Evolutionary conservation across 129 eudicot genomes (phyloP).

Genomic region (Saussurea involucrata): DNA sequence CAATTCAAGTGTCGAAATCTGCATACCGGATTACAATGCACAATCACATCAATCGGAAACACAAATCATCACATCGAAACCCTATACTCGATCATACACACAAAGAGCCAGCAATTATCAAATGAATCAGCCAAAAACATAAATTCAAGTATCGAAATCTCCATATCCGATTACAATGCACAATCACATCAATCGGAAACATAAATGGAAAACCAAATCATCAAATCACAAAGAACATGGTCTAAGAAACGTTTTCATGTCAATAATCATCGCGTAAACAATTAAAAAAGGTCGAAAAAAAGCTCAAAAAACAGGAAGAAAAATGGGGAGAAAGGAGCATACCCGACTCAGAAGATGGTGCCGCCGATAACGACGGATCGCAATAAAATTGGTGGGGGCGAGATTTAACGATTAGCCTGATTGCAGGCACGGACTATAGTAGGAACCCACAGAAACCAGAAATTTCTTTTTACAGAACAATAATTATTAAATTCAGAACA

Average conservation of each 20-base stretch:
- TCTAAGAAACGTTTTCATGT: constrained; percentile 1
- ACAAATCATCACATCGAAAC: constrained; percentile 7
- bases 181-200: constrained; percentile 5
- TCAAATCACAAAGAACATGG: constrained; percentile 9
- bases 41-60: too few species aligned
- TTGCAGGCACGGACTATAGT: not conserved
- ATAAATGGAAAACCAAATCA: constrained; percentile 7
- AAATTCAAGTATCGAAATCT: not conserved
- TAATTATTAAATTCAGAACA: not conserved
- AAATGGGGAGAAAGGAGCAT: constrained; percentile 5
- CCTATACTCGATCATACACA: not conserved
- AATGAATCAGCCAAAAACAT: not conserved
- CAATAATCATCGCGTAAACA: not conserved
- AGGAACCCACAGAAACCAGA: not conserved
- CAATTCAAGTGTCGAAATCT: too few species aligned
- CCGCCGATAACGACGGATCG: constrained; percentile 16
- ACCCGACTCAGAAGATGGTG: constrained; percentile 26
- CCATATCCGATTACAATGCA: not conserved
- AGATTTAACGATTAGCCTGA: not conserved
- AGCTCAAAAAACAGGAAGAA: not conserved
- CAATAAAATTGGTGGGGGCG: constrained; percentile 1
- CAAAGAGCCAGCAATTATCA: not conserved
- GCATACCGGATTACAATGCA: too few species aligned
- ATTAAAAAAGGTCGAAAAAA: not conserved
- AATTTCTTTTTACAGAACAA: not conserved